phyloP scores from a whole-genome alignment of 2,329 filamentous ascomycete genomes.

The Fusarium tuaranense region DNA sequence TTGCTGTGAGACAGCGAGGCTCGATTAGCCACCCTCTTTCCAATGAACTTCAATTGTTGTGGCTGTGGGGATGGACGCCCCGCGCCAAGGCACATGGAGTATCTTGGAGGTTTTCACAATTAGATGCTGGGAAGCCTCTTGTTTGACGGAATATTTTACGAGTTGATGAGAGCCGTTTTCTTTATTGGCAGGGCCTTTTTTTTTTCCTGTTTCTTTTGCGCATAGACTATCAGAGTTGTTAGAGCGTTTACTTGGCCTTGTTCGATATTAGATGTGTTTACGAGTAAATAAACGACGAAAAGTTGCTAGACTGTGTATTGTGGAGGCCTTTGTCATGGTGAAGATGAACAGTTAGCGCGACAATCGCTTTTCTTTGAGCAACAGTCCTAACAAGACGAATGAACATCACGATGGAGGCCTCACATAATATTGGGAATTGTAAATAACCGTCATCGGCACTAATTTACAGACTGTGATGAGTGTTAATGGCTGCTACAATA shows the following conservation, averaged over 20 bases:
- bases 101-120: background rate
- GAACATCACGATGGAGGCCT: background rate
- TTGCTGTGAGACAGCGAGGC: background rate
- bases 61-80: background rate
- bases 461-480: background rate
- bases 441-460: background rate
- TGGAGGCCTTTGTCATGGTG: background rate
- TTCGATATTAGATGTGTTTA: constrained; percentile 9
- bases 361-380: background rate
- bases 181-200: constrained; percentile 3
- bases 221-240: background rate
- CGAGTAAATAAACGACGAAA: background rate
- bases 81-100: background rate
- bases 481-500: background rate
- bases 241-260: background rate
- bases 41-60: background rate
- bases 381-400: background rate
- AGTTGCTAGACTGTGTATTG: background rate
- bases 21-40: background rate
- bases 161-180: constrained; percentile 22
- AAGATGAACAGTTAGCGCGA: background rate
- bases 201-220: constrained; percentile 1
- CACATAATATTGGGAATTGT: background rate
- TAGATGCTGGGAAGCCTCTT: background rate
- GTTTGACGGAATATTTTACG: constrained; percentile 8